Evolutionary conservation across 2,329 filamentous ascomycete genomes (phyloP), one percentile per base, ranked within the genome.

Genomic region (Conoideocrella luteorostrata): DNA sequence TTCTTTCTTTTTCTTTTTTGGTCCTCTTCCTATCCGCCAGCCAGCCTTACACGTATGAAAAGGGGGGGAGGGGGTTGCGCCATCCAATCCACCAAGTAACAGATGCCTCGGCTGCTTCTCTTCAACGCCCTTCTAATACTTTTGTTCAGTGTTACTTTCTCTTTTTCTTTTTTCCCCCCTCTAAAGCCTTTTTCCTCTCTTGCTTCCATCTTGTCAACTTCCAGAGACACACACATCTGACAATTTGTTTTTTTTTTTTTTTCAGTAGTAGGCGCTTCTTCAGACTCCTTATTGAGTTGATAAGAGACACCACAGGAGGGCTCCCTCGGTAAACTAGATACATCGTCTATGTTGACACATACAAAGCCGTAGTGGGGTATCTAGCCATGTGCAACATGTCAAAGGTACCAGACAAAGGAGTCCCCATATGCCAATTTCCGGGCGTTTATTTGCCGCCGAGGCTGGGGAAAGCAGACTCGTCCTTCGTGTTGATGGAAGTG

Each of bases 401-500:
- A 41, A 41, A 47, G 37, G 28, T 36, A 34, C 32, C 24, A 21
- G 5, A 30, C 18, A 13, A 17, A 34, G 37, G 32, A 32, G 29
- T 23, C 41, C 41, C 17, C n/a, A 17, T 32, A 26, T 13, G 37
- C 37, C 45, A 4, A 11, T 37, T 13, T 17, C n/a, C 20, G 30
- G n/a, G 51, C 52, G 52, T 56, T 61, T 73, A 75, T 60, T 70
- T 69, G 63, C 71, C 70, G 58, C 75, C 76, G 54, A 81, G 68
- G 69, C 73, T 78, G 58, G 77, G 77, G 72, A 81, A 80, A 50
- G 75, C 75, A 52, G 63, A 66, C 70, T 77, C 65, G 55, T 80
- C 76, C 57, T 62, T 72, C 59, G 72, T 71, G 70, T 79, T 78
- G 67, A 80, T 73, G 54, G 65, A 52, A 54, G 65, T 61, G 54